phyloP scores from a whole-genome alignment of 164 flowering plant genomes.

The Chloranthus sessilifolius region DNA sequence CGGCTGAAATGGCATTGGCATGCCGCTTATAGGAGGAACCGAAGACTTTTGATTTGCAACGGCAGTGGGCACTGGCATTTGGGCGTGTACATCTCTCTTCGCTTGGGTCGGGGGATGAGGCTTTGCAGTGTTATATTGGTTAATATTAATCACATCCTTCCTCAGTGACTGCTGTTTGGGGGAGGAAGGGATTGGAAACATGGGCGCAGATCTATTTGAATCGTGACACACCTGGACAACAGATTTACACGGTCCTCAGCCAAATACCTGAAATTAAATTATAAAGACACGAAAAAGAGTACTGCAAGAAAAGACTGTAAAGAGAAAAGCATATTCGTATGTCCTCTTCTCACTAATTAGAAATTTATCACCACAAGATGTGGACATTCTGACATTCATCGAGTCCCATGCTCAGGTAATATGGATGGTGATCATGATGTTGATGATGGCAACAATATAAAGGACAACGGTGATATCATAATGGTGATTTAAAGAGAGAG shows the following conservation, averaged over 20 bases:
- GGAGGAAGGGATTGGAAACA: constrained; percentile 42
- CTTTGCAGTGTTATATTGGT: constrained; percentile 36
- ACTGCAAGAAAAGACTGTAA: too few relatives aligned
- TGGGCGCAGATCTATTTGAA: constrained; percentile 36
- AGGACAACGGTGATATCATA: too few relatives aligned
- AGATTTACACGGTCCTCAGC: too few relatives aligned
- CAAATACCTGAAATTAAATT: too few relatives aligned
- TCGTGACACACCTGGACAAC: constrained; percentile 59
- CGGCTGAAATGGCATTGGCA: constrained; percentile 59
- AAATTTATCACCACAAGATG: too few relatives aligned
- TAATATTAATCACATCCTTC: constrained; percentile 32
- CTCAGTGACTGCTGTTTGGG: constrained; percentile 48
- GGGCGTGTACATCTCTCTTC: constrained; percentile 42
- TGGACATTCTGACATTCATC: too few relatives aligned
- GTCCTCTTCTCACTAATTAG: too few relatives aligned
- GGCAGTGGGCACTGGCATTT: constrained; percentile 25
- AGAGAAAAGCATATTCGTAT: too few relatives aligned
- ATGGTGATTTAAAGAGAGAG: background rate
- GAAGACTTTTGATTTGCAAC: constrained; percentile 47
- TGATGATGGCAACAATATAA: too few relatives aligned
- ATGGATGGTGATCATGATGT: too few relatives aligned
- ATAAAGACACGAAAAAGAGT: too few relatives aligned
- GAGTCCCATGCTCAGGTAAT: too few relatives aligned
- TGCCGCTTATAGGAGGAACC: constrained; percentile 40
- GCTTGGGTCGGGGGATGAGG: constrained; percentile 30